Conservation (phyloP, 2,329 filamentous ascomycete species). For the Westerdykella sp. region DNA sequence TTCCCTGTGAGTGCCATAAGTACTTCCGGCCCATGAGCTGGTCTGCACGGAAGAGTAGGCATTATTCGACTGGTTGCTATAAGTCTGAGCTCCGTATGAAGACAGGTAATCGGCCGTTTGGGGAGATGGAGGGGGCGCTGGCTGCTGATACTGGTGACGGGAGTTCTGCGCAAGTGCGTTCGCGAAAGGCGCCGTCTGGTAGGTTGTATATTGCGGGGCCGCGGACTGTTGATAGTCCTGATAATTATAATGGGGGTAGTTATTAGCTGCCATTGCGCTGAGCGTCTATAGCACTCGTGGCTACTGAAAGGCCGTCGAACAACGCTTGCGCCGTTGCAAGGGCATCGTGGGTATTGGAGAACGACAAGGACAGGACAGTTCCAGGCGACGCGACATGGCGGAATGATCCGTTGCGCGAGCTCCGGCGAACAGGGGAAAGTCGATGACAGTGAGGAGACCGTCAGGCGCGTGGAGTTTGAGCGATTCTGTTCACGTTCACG, state of each 20-base stretch:
- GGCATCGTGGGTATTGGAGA: no score
- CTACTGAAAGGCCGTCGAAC: slow-evolving; percentile 2
- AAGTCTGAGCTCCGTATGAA: slow-evolving; percentile 18
- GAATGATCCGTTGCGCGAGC: no score
- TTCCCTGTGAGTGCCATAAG: slow-evolving; percentile 21
- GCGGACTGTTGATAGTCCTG: slow-evolving; percentile 21
- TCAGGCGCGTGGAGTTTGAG: background rate
- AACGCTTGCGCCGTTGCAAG: no score
- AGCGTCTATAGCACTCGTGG: slow-evolving; percentile 2
- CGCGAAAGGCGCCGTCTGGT: slow-evolving; percentile 21
- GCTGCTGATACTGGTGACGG: slow-evolving; percentile 17
- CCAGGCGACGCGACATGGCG: no score
- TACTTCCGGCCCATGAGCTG: slow-evolving; percentile 17
- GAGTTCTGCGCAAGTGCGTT: slow-evolving; percentile 19
- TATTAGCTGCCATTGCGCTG: slow-evolving; percentile 21
- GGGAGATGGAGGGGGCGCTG: slow-evolving; percentile 12
- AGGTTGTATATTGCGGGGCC: slow-evolving; percentile 21
- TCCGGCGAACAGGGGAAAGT: no score
- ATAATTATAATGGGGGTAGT: slow-evolving; percentile 24
- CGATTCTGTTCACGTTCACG: no score
- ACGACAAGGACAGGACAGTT: no score
- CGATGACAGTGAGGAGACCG: background rate
- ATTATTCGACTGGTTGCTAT: slow-evolving; percentile 13
- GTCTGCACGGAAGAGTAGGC: slow-evolving; percentile 19
- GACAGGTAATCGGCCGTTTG: slow-evolving; percentile 18